Evolutionary conservation across 1,139 yeast species (phyloP), one percentile per base, ranked within the genome.

Genomic region (Hyphopichia khmerensis): DNA sequence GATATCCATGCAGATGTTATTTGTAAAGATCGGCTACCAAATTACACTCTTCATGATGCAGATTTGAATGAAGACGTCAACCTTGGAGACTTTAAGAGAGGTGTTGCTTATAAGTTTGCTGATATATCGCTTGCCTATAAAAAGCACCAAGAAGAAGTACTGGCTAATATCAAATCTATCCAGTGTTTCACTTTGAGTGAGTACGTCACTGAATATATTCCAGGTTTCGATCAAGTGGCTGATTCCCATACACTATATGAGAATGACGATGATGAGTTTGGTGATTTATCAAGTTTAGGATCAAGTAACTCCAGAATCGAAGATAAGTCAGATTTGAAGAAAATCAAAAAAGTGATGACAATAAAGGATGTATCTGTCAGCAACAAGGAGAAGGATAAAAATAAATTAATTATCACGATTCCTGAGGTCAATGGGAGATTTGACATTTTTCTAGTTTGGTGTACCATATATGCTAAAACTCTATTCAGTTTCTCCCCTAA

Each of bases 361-460:
- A 46, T 70, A 5, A 62, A 56, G 10, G 65, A 67, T 27, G 48
- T 71, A 3, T 39, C 45, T 2, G 33, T 72, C 4, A 48, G 54
- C 13, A 71, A 52, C 18, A 52, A 44, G 1, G 56, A 51, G 26
- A 49, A 53, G 30, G 67, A 66, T 42, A 52, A 51, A 32, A 59
- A 69, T 41, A 57, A 60, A 38, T 49, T 74, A 14, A 41, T 48
- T 5, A 54, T 72, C 17, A 42, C 51, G 6, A 53, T 72, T 3
- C 71, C 75, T 1, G 75, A 69, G 45, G 43, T 70, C 10, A 75
- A 72, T 40, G 75, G 69, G 1, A 53, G 74, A 16, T 45, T 71
- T 3, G 77, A 72, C 49, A 65, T 69, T 40, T 73, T 72, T 48
- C 62, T 73, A 39, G 56, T 69, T 3, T 74, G 79, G 78, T 72